These are phyloP conservation scores for Suillus subaureus DNA, from an alignment of 768 basidiomycete genomes.

Conservation along the genomic window DNA sequence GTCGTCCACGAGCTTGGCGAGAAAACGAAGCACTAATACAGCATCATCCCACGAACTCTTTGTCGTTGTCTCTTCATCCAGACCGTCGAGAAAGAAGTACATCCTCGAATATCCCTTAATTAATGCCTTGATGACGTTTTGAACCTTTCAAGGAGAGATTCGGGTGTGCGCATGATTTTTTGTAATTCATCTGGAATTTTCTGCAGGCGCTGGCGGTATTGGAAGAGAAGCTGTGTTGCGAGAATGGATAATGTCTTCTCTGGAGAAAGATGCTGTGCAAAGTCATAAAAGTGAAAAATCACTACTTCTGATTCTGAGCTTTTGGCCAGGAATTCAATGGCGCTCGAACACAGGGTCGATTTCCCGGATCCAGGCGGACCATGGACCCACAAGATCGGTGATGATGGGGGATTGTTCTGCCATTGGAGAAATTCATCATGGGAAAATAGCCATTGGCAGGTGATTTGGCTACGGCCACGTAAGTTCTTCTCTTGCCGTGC, in stretches of 20 bases:
- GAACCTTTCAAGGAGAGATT: constrained; percentile 11
- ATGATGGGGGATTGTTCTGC: neutral
- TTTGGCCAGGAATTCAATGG: neutral
- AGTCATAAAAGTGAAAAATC: constrained; percentile 1
- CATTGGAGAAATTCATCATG: neutral
- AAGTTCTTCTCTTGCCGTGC: neutral
- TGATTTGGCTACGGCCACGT: neutral
- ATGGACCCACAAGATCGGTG: neutral
- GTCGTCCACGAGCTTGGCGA: constrained; percentile 15
- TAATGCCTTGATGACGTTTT: constrained; percentile 21
- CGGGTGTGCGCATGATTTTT: no score
- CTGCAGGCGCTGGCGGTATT: no score
- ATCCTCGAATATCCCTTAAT: constrained; percentile 12
- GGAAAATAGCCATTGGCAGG: neutral
- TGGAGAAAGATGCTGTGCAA: constrained; percentile 3
- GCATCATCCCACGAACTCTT: constrained; percentile 21
- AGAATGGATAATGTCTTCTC: no score
- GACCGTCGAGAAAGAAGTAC: constrained; percentile 31
- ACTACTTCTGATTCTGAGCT: neutral
- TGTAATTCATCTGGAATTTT: no score
- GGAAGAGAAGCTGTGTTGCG: no score
- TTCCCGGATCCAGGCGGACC: constrained; percentile 1
- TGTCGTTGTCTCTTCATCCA: constrained; percentile 27
- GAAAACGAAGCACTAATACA: constrained; percentile 15
- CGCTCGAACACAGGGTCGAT: neutral